Evolutionary conservation across 1,284 basidiomycete genomes (phyloP).

Genomic region (Ganoderma lucidum): DNA sequence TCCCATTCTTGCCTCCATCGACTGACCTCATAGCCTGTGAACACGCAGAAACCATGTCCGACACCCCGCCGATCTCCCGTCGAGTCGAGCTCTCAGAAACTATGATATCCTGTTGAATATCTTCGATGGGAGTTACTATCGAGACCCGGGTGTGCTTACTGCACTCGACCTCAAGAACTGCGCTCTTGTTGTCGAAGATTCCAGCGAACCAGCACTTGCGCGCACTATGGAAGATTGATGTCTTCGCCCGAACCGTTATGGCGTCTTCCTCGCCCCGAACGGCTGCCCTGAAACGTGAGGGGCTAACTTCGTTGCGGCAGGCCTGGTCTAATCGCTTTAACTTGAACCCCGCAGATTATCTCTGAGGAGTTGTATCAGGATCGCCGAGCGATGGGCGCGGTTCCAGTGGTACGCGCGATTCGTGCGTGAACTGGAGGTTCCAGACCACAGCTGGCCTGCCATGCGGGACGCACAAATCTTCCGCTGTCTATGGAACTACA

Average conservation of each 20-base stretch:
- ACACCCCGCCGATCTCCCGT: background rate
- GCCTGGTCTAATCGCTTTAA: background rate
- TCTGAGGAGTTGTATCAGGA: background rate
- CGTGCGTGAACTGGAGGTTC: background rate
- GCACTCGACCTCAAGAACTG: background rate
- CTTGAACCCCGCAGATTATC: background rate
- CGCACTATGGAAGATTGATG: conserved; percentile 5
- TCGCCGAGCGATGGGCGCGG: background rate
- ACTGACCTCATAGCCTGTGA: background rate
- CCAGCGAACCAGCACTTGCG: conserved; percentile 6
- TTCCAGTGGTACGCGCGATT: conserved; percentile 6
- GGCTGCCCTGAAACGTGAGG: background rate
- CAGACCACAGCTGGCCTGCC: background rate
- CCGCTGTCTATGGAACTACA: background rate
- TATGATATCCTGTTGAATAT: background rate
- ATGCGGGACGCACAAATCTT: background rate
- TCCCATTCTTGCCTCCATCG: background rate
- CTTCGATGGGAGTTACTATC: background rate
- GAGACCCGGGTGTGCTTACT: background rate
- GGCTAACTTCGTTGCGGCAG: background rate
- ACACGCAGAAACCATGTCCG: background rate
- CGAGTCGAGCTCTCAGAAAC: background rate
- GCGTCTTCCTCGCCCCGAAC: background rate
- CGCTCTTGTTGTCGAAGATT: conserved; percentile 10
- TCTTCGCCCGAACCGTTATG: background rate